Evolutionary conservation across 768 basidiomycete species (phyloP).

Genomic region (Panus rudis): DNA sequence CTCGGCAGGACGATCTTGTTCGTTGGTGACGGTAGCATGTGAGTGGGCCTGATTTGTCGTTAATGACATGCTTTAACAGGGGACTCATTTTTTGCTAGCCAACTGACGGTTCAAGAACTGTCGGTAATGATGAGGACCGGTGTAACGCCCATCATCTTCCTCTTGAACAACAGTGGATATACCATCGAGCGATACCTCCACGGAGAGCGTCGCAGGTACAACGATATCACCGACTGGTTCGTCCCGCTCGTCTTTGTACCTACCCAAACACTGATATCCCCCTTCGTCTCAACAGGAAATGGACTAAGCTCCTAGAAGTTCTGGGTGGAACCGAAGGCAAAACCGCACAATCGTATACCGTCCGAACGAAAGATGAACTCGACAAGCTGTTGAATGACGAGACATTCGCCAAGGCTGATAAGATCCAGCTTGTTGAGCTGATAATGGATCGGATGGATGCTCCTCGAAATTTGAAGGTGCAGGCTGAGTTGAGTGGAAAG

Average conservation of each 20-base stretch:
- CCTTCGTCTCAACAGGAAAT: slow-evolving; percentile 37
- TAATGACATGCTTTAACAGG: background rate
- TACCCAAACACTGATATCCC: background rate
- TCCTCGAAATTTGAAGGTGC: slow-evolving; percentile 51
- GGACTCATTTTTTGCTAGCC: slow-evolving; percentile 31
- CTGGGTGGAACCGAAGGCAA: slow-evolving; percentile 48
- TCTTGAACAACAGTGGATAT: slow-evolving; percentile 78
- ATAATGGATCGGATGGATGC: slow-evolving; percentile 70
- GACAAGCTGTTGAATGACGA: slow-evolving; percentile 56
- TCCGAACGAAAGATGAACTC: slow-evolving; percentile 61
- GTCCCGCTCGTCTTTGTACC: slow-evolving; percentile 6
- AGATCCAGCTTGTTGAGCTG: slow-evolving; percentile 77
- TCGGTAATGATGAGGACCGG: slow-evolving; percentile 74
- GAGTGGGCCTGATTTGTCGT: slow-evolving; percentile 25
- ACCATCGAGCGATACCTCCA: slow-evolving; percentile 82
- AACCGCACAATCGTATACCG: slow-evolving; percentile 54
- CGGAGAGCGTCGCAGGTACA: slow-evolving; percentile 67
- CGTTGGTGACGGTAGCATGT: slow-evolving; percentile 80
- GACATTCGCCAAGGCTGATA: slow-evolving; percentile 53
- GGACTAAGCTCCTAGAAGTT: slow-evolving; percentile 54
- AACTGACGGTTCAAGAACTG: slow-evolving; percentile 76
- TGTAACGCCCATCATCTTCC: slow-evolving; percentile 77
- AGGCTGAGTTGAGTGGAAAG: slow-evolving; percentile 48
- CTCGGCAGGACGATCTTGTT: slow-evolving; percentile 73
- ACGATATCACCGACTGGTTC: slow-evolving; percentile 74